Evolutionary conservation across 192 early-diverging fungal genomes (phyloP).

Genomic region (Thoreauomyces humboldtii): DNA sequence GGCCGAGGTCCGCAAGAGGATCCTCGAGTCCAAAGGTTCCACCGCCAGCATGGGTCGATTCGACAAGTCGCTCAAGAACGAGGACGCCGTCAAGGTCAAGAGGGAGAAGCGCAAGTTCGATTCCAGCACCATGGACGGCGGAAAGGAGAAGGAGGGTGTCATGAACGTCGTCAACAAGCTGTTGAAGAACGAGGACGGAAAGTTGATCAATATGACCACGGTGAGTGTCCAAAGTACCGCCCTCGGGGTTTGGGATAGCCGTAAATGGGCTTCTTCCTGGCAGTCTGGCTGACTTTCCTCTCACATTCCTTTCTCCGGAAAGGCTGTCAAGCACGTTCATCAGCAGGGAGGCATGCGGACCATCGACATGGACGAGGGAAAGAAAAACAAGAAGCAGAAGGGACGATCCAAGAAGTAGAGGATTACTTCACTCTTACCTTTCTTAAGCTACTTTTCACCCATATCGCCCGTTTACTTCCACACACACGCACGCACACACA

Average conservation of each 20-base stretch:
- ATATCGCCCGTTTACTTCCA: too few species aligned
- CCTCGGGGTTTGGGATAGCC: not conserved
- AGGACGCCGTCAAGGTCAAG: slow-evolving; percentile 77
- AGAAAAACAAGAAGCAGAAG: slow-evolving; percentile 21
- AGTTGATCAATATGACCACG: slow-evolving; percentile 38
- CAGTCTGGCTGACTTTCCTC: not conserved
- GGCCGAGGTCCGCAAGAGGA: slow-evolving; percentile 65
- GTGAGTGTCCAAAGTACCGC: slow-evolving; percentile 10
- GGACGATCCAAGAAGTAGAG: slow-evolving; percentile 15
- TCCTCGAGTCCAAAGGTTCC: slow-evolving; percentile 73
- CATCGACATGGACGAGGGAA: slow-evolving; percentile 16
- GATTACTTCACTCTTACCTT: too few species aligned
- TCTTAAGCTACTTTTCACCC: too few species aligned
- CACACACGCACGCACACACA: too few species aligned
- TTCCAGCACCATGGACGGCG: slow-evolving; percentile 22
- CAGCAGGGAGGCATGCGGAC: slow-evolving; percentile 14
- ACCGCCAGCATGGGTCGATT: slow-evolving; percentile 94
- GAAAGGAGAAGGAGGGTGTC: slow-evolving; percentile 31
- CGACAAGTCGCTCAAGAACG: slow-evolving; percentile 76
- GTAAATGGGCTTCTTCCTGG: not conserved
- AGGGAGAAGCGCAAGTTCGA: slow-evolving; percentile 48
- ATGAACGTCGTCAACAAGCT: slow-evolving; percentile 38
- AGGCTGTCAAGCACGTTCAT: slow-evolving; percentile 25
- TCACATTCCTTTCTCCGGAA: not conserved
- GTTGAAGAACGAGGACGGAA: slow-evolving; percentile 32